Base-by-base conservation (phyloP, 2,329 filamentous ascomycete species). In the Fusarium concolor region DNA sequence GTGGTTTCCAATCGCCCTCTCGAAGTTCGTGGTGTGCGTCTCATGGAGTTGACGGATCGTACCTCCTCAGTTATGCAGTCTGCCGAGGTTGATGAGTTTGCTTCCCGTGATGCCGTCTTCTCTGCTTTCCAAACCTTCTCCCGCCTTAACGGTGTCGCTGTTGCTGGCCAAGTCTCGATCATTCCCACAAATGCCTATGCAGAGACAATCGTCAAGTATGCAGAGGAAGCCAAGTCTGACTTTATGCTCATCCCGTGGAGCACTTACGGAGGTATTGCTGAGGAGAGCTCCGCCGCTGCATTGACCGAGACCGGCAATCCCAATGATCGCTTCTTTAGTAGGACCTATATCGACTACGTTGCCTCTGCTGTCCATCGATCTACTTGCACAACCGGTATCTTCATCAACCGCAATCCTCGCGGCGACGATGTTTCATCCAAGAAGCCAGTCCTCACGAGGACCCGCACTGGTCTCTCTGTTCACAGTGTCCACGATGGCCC, bases 51-150 rank as follows among this genome's bases (percentile, higher is more conserved):
- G 14, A 96, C 93, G 0, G 94, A 97, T 72, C 93, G 95, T 85
- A 92, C 93, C 41, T 97, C 95, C 1, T 94, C 94, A 18, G 95
- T 97, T 72, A 98, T 98, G 95, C 91, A 93, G 72, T 93, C 97
- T 12, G 90, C 93, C 0, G 93, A 96, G 74, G 85, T 90, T 5
- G 91, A 94, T 38, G 92, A 96, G 47, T 86, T 89, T 63, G 87
- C 87, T 26, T 84, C 86, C 9, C 86, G 87, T 72, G 95, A 98
- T 73, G 93, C 95, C 0, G 90, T 98, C 6, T 89, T 97, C 55
- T 97, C 97, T 76, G 92, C 93, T 1, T 97, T 97, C 85, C 89
- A 92, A 46, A 93, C 93, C 0, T 94, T 97, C 71, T 93, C 93
- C 2, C 91, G 92, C 66, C 87, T 97, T 39, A 89, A 96, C 75